Evolutionary conservation across 106 monocot genomes (phyloP), one percentile per base, ranked within the genome.

Genomic region (Amphibolis antarctica): DNA sequence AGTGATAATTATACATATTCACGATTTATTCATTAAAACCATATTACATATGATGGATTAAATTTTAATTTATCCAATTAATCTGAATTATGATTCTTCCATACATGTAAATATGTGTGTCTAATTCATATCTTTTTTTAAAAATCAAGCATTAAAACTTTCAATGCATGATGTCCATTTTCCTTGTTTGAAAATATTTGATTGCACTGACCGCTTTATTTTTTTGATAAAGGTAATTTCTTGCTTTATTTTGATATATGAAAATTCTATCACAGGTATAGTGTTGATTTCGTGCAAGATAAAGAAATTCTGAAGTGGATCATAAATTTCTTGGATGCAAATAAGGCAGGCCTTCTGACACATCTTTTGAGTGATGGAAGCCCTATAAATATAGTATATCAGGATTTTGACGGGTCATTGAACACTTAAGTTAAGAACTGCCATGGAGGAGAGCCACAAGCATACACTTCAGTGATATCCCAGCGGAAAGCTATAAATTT

Each of bases 291-390:
- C 61, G 86, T 79, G 25, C 73, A 89, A 59, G 89, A 81, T 3
- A 89, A 76, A 51, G 94, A 86, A 12, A 66, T 86, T 48, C 78
- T 96, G 15, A 82, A 82, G 54, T 89, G 94, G 94, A 72, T 89
- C 44, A 28, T 96, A 52, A 74, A 69, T 50, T 96, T 81, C 63
- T 31, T 96, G 68, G 89, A 96, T 59, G 77, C 89, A 42, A 81
- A 65, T 19, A 89, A 82, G 65, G 79, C 89, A 26, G 94, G 86
- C 11, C 89, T 89, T 15, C 51, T 96, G 70, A 83, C 81, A 1
- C 94, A 96, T 65, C 86, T 96, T 22, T 62, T 86, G 6, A 84
- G 83, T 54, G 94, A 96, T 54, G 86, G 89, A 4, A 77, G 86
- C 23, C 75, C 78, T 4, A 31, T 96, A 14, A 77, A 69, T 60